A percentile compares a stretch with the other conserved stretches of the same genome.
Conservation (phyloP, 176 grass and related monocot genomes). For the Sorghum bicolor region Sorghum_bicolor_NCBIv3 NC_012874.2:4056501-4057000, state of each 20-base stretch:
- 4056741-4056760: not conserved
- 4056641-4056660: not conserved
- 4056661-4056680: not conserved
- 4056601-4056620: not conserved
- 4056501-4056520: no score
- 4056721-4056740: not conserved
- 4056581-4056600: not conserved
- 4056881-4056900: not conserved
- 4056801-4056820: not conserved
- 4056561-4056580: not conserved
- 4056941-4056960: not conserved
- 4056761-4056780: not conserved
- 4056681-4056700: not conserved
- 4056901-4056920: not conserved
- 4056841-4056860: not conserved
- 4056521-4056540: not conserved
- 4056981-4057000: not conserved
- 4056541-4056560: not conserved
- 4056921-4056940: not conserved
- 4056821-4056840: not conserved
- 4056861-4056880: not conserved
- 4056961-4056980: not conserved
- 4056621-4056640: not conserved
- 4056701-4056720: not conserved
- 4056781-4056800: conserved; percentile 8